These are phyloP conservation scores for Obelidium mucronatum DNA, from an alignment of 192 early-diverging fungal species.

Conservation along the genomic window DNA sequence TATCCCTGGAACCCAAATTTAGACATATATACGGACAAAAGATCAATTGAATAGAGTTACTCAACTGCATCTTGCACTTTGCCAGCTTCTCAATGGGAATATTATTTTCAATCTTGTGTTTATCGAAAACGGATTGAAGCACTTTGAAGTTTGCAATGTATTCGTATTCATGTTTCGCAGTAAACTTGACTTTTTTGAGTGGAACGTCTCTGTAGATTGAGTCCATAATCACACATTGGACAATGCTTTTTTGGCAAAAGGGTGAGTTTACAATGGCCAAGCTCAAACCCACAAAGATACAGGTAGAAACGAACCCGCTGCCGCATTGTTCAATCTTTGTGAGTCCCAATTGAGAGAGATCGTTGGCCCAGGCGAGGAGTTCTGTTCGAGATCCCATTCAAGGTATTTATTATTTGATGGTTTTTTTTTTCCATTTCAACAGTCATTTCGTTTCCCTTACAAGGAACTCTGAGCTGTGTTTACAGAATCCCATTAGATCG, in stretches of 20 bases:
- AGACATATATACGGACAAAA: no score
- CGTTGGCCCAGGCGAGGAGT: conserved; percentile 93
- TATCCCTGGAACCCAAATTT: no score
- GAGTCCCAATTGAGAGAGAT: conserved; percentile 88
- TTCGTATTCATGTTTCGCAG: conserved; percentile 95
- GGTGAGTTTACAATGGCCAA: not conserved
- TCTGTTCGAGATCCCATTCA: conserved; percentile 66
- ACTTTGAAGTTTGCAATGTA: conserved; percentile 97
- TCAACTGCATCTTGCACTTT: conserved; percentile 97
- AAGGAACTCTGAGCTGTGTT: no score
- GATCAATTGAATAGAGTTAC: no score
- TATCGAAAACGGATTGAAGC: conserved; percentile 87
- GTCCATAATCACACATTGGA: conserved; percentile 81
- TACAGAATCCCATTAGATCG: no score
- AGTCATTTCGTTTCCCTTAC: no score
- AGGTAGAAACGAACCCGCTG: conserved; percentile 57
- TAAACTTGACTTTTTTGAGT: conserved; percentile 93
- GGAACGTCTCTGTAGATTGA: conserved; percentile 76
- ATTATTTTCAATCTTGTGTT: conserved; percentile 90
- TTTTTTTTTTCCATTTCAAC: no score
- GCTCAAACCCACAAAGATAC: not conserved
- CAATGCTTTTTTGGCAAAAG: conserved; percentile 46
- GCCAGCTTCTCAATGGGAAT: conserved; percentile 89
- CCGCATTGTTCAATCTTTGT: conserved; percentile 97
- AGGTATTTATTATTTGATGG: conserved; percentile 1